Evolutionary conservation across 106 monocot species (phyloP).

Genomic region (Phalaenopsis aphrodite): DNA sequence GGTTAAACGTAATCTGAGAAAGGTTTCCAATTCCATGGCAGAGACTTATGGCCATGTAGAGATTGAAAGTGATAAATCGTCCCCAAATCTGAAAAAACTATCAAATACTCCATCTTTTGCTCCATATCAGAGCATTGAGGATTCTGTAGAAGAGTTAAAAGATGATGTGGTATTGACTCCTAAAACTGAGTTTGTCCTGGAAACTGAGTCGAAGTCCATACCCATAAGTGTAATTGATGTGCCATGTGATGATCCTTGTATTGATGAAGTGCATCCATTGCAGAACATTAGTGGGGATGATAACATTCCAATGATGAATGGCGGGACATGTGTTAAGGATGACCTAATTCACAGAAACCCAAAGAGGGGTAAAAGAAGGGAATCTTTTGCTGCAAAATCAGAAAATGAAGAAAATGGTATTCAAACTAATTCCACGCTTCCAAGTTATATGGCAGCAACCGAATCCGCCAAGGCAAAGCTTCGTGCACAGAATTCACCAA

Average conservation of each 20-base stretch:
- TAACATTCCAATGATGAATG: slow-evolving; percentile 21
- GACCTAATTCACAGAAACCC: slow-evolving; percentile 26
- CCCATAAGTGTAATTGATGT: slow-evolving; percentile 9
- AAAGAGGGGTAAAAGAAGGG: slow-evolving; percentile 58
- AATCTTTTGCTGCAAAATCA: slow-evolving; percentile 57
- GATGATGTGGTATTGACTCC: slow-evolving; percentile 18
- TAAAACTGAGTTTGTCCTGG: slow-evolving; percentile 16
- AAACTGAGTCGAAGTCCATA: slow-evolving; percentile 14
- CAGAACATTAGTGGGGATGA: slow-evolving; percentile 27
- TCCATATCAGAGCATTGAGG: slow-evolving; percentile 14
- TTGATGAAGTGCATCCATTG: slow-evolving; percentile 9
- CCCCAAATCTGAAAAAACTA: slow-evolving; percentile 18
- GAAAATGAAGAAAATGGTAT: slow-evolving; percentile 51
- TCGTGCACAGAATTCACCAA: slow-evolving; percentile 52
- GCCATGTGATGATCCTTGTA: slow-evolving; percentile 6
- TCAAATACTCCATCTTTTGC: slow-evolving; percentile 18
- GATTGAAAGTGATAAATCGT: slow-evolving; percentile 32
- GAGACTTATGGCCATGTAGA: slow-evolving; percentile 33
- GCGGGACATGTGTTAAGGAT: slow-evolving; percentile 31
- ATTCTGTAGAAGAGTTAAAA: slow-evolving; percentile 33
- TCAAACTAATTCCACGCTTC: slow-evolving; percentile 47
- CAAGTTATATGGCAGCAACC: slow-evolving; percentile 83
- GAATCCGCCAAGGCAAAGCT: slow-evolving; percentile 78
- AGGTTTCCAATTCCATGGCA: slow-evolving; percentile 45
- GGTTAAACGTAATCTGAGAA: slow-evolving; percentile 86